These are phyloP conservation scores for Kodamaea fukazawae DNA, from an alignment of 805 yeast species.

Conservation along the genomic window DNA sequence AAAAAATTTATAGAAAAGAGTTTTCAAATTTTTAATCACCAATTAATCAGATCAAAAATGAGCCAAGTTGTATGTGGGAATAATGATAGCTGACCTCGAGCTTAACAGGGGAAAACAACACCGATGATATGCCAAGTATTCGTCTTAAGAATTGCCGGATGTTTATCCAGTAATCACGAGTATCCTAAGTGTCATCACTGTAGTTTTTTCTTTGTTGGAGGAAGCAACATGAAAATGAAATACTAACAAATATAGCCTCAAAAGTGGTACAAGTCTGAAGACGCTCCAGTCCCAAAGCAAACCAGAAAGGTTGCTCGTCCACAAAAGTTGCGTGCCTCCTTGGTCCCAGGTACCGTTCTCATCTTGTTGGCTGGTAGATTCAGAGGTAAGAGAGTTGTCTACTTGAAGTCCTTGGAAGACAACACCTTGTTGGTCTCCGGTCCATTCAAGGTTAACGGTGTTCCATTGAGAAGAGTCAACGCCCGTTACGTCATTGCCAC, in stretches of 20 bases:
- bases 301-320: conserved; percentile 90
- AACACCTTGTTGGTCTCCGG: conserved; percentile 96
- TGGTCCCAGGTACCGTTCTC: conserved; percentile 97
- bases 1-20: conserved; percentile 15
- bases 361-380: conserved; percentile 98
- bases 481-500: conserved; percentile 99
- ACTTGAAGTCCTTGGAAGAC: conserved; percentile 95
- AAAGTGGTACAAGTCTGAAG: conserved; percentile 94
- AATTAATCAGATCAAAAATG: conserved; percentile 19
- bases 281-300: conserved; percentile 81
- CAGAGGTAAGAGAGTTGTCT: conserved; percentile 99
- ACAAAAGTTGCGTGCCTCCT: conserved; percentile 91
- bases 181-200: too few relatives aligned
- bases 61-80: conserved; percentile 29
- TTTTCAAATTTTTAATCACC: conserved; percentile 16
- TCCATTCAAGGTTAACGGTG: conserved; percentile 99
- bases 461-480: conserved; percentile 98
- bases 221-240: neutral
- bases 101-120: too few relatives aligned
- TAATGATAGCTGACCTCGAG: too few relatives aligned
- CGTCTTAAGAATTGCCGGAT: too few relatives aligned
- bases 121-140: too few relatives aligned
- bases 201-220: too few relatives aligned
- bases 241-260: conserved; percentile 53
- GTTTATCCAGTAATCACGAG: too few relatives aligned